phyloP scores from a whole-genome alignment of 2,329 filamentous ascomycete species.

The Colletotrichum sp. region DNA sequence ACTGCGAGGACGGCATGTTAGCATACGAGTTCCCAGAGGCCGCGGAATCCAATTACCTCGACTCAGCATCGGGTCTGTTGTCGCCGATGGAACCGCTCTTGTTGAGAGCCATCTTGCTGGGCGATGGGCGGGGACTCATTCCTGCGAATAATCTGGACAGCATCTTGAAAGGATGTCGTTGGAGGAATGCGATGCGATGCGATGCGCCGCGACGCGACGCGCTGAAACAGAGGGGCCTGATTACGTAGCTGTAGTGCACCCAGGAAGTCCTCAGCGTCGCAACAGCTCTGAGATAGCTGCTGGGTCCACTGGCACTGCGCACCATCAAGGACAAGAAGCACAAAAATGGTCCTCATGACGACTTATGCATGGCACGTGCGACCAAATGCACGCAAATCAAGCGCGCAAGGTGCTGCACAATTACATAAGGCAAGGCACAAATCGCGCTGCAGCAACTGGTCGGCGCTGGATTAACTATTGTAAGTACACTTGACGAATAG shows the following conservation, averaged over 20 bases:
- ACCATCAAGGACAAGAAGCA: background rate
- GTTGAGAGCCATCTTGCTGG: background rate
- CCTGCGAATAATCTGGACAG: background rate
- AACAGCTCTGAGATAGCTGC: background rate
- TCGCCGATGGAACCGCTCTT: background rate
- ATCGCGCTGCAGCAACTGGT: background rate
- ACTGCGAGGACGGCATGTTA: background rate
- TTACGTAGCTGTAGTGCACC: background rate
- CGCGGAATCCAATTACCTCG: background rate
- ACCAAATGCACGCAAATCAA: background rate
- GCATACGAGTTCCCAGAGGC: background rate
- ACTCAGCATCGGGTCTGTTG: background rate
- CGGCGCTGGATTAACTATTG: background rate
- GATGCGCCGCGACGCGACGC: background rate
- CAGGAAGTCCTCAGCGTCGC: background rate
- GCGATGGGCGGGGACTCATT: background rate
- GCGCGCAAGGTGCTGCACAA: background rate
- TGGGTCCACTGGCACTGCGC: background rate
- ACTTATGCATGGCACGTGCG: background rate
- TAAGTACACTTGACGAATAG: too few relatives aligned
- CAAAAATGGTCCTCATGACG: background rate
- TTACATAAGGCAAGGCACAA: background rate
- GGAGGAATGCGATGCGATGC: background rate
- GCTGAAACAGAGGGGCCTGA: background rate
- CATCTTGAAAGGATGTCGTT: background rate